Conservation (phyloP, 306 rosid species). For the Acacia acuminata region DNA sequence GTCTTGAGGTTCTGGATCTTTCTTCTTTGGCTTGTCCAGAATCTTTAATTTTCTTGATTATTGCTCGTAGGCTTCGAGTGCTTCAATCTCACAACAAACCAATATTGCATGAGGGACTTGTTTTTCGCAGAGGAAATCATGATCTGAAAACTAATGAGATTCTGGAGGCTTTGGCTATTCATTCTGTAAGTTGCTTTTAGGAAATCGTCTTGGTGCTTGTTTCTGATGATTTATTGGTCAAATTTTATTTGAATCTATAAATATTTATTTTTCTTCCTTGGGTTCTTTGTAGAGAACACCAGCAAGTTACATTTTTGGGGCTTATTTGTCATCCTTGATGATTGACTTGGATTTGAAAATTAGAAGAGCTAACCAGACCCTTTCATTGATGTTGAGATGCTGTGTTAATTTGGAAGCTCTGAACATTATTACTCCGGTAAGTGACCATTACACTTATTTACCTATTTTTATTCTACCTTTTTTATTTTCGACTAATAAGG, state of each 20-base stretch:
- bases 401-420: constrained; percentile 10
- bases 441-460: not conserved
- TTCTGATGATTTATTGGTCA: not conserved
- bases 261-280: not conserved
- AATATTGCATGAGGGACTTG: too few species aligned
- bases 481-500: too few species aligned
- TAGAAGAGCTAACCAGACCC: not conserved
- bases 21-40: constrained; percentile 4
- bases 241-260: not conserved
- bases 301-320: not conserved
- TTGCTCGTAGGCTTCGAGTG: not conserved
- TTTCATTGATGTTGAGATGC: not conserved
- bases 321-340: constrained; percentile 1
- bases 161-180: constrained; percentile 21
- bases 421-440: constrained; percentile 22
- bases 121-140: rapidly evolving
- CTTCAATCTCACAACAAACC: not conserved
- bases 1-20: not conserved
- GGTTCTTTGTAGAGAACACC: not conserved
- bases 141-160: constrained; percentile 6
- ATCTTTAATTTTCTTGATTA: not conserved
- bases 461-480: not conserved
- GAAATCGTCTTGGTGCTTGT: not conserved
- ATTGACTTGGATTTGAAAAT: constrained; percentile 37
- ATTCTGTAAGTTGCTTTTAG: constrained; percentile 12